phyloP scores from a whole-genome alignment of 2,329 filamentous ascomycete genomes.

The Leptodontidium sp. region DNA sequence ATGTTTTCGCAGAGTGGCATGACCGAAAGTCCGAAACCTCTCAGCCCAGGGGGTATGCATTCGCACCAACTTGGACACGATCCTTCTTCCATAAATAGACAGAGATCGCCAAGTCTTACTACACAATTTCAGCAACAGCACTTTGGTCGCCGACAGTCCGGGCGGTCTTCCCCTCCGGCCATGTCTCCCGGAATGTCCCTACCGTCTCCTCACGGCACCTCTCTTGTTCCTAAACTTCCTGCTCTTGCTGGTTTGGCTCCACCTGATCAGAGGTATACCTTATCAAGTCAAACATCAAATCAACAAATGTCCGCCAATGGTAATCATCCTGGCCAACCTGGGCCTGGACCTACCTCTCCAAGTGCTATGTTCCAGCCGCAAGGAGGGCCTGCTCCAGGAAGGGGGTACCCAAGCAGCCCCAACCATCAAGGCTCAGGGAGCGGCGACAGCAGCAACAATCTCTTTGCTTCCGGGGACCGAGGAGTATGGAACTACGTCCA shows the following conservation, averaged over 20 bases:
- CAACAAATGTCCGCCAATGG: slow-evolving; percentile 38
- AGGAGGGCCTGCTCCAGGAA: slow-evolving; percentile 55
- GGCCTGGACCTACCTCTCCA: slow-evolving; percentile 39
- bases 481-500: slow-evolving; percentile 79
- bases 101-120: slow-evolving; percentile 71
- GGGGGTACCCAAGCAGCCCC: slow-evolving; percentile 33
- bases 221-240: slow-evolving; percentile 46
- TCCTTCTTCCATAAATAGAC: slow-evolving; percentile 59
- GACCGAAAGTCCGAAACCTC: slow-evolving; percentile 86
- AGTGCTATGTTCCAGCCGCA: slow-evolving; percentile 50
- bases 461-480: slow-evolving; percentile 68
- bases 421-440: slow-evolving; percentile 64
- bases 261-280: slow-evolving; percentile 46
- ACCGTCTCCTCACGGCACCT: slow-evolving; percentile 41
- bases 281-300: slow-evolving; percentile 41
- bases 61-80: slow-evolving; percentile 61
- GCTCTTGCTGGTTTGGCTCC: slow-evolving; percentile 45
- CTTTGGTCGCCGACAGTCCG: slow-evolving; percentile 64
- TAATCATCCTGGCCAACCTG: slow-evolving; percentile 32
- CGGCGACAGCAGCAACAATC: slow-evolving; percentile 69
- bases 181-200: slow-evolving; percentile 41
- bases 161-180: slow-evolving; percentile 56
- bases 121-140: slow-evolving; percentile 72
- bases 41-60: slow-evolving; percentile 68
- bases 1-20: slow-evolving; percentile 77